Evolutionary conservation across 2,329 filamentous ascomycete species (phyloP), one percentile per base, ranked within the genome.

Genomic region (Neonectria neomacrospora): DNA sequence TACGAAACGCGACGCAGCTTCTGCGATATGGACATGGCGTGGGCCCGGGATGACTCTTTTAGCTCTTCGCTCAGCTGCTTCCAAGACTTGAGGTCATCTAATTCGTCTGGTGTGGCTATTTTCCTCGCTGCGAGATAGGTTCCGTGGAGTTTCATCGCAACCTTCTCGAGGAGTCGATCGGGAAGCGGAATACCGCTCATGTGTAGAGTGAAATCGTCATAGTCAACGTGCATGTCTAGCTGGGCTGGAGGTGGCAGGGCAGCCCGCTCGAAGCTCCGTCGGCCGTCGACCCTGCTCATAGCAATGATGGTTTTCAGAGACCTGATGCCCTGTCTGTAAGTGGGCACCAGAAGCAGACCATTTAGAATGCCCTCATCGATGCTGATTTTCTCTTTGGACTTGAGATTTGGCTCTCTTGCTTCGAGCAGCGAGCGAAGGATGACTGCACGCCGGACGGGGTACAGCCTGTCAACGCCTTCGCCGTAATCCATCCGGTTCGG

Each of bases 361-460:
- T 50, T 50, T 11, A 50, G 28, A 32, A 50, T 30, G 28, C 47
- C 32, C n/a, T 32, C 47, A 20, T 50, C 28, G 11, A 50, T 50
- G 47, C 47, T n/a, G 3, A 50, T 50, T 32, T 20, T 50, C 28
- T 50, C 47, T 10, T 18, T 30, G 12, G 47, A 32, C 11, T 50
- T 50, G 10, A 50, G 28, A 20, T 50, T 50, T 14, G 47, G 47
- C n/a, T 50, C 47, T 20, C 47, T 50, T 50, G 32, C 28, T n/a
- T 50, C 47, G 9, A 50, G 47, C 1, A 50, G 12, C 20, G 47
- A 34, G 18, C 47, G 47, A 10, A 50, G 26, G 18, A 50, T 50
- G n/a, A 50, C 47, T n/a, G 47, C 47, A 50, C 47, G 47, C n/a
- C 47, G 47, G n/a, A 50, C 47, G 5, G 47, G 47, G 28, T 50